Conservation (phyloP, 352 stramenopile genomes). For the Peronospora tabacina region DNA sequence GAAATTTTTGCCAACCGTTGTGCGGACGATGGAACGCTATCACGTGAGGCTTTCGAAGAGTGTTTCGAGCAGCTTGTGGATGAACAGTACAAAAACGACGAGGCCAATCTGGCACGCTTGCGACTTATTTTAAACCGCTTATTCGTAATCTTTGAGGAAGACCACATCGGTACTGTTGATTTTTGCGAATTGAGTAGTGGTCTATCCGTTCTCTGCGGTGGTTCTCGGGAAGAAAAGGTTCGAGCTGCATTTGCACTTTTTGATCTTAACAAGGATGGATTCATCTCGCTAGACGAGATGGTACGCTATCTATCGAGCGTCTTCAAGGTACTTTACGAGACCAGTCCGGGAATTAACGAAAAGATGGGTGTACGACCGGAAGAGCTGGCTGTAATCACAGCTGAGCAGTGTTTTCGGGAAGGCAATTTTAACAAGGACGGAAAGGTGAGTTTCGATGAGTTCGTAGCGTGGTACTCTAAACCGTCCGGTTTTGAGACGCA, state of each 20-base stretch:
- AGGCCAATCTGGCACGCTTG: conserved; percentile 52
- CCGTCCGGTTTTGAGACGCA: conserved; percentile 41
- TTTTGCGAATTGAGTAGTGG: conserved; percentile 81
- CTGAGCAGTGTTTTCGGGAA: conserved; percentile 81
- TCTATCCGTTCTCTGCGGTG: conserved; percentile 75
- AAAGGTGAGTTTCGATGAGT: conserved; percentile 82
- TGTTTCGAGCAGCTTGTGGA: conserved; percentile 83
- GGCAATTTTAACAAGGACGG: conserved; percentile 75
- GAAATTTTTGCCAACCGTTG: conserved; percentile 82
- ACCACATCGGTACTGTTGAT: conserved; percentile 73
- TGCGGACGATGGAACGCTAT: conserved; percentile 68
- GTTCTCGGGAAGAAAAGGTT: conserved; percentile 77
- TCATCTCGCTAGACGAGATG: conserved; percentile 87
- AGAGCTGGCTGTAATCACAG: conserved; percentile 69
- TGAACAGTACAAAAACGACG: conserved; percentile 66
- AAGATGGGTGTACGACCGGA: conserved; percentile 57
- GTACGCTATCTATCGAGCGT: conserved; percentile 74
- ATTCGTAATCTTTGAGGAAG: conserved; percentile 77
- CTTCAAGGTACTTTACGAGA: conserved; percentile 85
- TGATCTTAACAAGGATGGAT: conserved; percentile 80
- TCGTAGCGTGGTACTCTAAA: conserved; percentile 77
- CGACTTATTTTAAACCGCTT: conserved; percentile 65
- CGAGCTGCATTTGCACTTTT: conserved; percentile 82
- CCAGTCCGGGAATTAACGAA: conserved; percentile 46
- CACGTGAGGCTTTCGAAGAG: conserved; percentile 71